Evolutionary conservation across 768 basidiomycete species (phyloP), one percentile per base, ranked within the genome.

Genomic region (Rhizopogon sp.): DNA sequence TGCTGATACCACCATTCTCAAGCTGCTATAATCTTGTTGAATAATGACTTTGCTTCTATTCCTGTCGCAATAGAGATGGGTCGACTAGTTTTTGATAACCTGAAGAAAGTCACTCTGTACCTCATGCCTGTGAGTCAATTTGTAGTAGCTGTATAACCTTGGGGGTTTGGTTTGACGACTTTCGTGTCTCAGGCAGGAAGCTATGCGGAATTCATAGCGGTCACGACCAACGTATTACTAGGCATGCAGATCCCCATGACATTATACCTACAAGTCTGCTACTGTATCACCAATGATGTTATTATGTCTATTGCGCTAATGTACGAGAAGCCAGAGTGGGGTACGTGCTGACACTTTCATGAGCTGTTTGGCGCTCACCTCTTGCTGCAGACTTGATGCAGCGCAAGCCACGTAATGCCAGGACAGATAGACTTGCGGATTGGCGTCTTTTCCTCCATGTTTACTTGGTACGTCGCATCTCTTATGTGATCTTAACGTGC

Each of bases 221-320:
- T 83, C 53, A 69, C 81, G 22, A 60, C 75, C 43, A 79, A 79
- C 56, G 76, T 79, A 20, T 72, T 80, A 58, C 65, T 80, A 16
- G 81, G 80, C 50, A 74, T 82, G 55, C 80, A 79, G 35, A 72
- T 79, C 43, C 66, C 76, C 7, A 71, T 83, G n/a, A 75, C 72
- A 56, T 76, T 76, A 2, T 74, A 72, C 55, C 66, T 79, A 10
- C 79, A 81, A 63, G 68, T 72, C 57, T 68, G 78, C 63, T 76
- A 78, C 62, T 79, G 74, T 53, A 74, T 76, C 51, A 67, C 66
- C 17, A 76, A 74, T 43, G 76, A 78, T 54, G 71, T 77, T 39
- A 62, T 75, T 8, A 75, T 74, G 50, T 72, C 74, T 6, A 68
- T 79, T 33, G 65, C 75, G 0, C 59, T 78, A 47, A 73, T 74